Evolutionary conservation across 345 rosid species (phyloP).

Genomic region (Euphorbia peplus): DNA sequence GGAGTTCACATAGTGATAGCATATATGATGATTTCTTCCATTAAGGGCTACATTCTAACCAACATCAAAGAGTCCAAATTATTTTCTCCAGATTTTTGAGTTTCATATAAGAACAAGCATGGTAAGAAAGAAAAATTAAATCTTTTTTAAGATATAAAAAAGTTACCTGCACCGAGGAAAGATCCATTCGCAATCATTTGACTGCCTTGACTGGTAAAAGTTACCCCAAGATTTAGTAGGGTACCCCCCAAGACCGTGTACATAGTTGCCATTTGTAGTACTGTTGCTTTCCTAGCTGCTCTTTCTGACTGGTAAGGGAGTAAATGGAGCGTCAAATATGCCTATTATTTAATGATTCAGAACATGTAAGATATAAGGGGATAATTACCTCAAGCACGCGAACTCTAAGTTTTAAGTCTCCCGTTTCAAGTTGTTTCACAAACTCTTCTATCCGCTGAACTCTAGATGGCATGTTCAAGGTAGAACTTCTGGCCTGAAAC

Average conservation of each 20-base stretch:
- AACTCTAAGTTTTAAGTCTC: slow-evolving; percentile 87
- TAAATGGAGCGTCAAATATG: neutral
- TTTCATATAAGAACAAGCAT: too few relatives aligned
- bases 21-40: too few relatives aligned
- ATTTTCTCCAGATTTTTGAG: neutral
- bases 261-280: slow-evolving; percentile 92
- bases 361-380: neutral
- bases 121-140: too few relatives aligned
- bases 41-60: neutral
- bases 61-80: neutral
- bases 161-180: slow-evolving; percentile 76
- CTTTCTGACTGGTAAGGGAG: slow-evolving; percentile 68
- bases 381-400: slow-evolving; percentile 84
- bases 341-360: too few relatives aligned
- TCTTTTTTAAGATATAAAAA: neutral
- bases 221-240: slow-evolving; percentile 75
- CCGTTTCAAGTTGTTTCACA: slow-evolving; percentile 79
- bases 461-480: slow-evolving; percentile 84
- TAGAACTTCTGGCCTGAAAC: slow-evolving; percentile 71
- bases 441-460: slow-evolving; percentile 84
- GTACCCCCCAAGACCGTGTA: slow-evolving; percentile 79
- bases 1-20: too few relatives aligned
- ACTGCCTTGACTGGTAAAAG: slow-evolving; percentile 63
- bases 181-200: slow-evolving; percentile 67
- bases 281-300: slow-evolving; percentile 78